A percentile compares a stretch with the other conserved stretches of the same genome.
phyloP scores from a whole-genome alignment of 2,329 filamentous ascomycete genomes.

The Calonectria pauciramosa region DNA sequence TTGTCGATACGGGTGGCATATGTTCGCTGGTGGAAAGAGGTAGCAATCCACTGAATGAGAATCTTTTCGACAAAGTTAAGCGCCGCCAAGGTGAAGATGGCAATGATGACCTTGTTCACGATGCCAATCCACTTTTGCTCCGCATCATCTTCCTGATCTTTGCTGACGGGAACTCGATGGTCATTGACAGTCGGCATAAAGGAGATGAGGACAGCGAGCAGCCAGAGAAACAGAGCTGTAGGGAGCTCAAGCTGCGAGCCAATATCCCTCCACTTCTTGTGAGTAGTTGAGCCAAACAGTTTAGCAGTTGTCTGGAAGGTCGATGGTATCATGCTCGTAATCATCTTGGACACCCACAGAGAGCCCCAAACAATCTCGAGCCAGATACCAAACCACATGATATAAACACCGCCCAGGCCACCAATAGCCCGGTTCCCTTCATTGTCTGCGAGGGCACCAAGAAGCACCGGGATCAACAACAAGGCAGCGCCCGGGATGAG shows the following conservation, averaged over 20 bases:
- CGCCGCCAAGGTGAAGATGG: conserved; percentile 82
- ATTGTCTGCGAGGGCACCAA: conserved; percentile 58
- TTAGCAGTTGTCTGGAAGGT: conserved; percentile 70
- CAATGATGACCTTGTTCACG: conserved; percentile 88
- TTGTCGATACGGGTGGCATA: conserved; percentile 92
- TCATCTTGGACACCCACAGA: conserved; percentile 80
- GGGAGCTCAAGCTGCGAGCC: conserved; percentile 88
- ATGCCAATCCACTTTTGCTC: conserved; percentile 78
- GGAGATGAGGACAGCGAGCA: conserved; percentile 86
- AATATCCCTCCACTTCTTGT: conserved; percentile 94
- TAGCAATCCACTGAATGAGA: conserved; percentile 93
- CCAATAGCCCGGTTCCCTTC: conserved; percentile 63
- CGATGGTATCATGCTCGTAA: conserved; percentile 64
- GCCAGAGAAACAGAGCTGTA: conserved; percentile 91
- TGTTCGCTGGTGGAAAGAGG: conserved; percentile 90
- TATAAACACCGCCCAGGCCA: conserved; percentile 78
- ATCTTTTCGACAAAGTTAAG: conserved; percentile 94
- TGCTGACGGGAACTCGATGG: conserved; percentile 57
- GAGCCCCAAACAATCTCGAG: conserved; percentile 93
- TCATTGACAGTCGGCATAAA: conserved; percentile 85
- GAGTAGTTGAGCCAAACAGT: conserved; percentile 83
- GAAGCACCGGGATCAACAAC: conserved; percentile 61
- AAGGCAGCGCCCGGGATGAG: conserved; percentile 60
- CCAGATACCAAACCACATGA: conserved; percentile 97
- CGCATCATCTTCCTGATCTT: conserved; percentile 57